These are phyloP conservation scores for Stenocarpella maydis DNA, from an alignment of 2,329 filamentous ascomycete species.

Conservation along the genomic window DNA sequence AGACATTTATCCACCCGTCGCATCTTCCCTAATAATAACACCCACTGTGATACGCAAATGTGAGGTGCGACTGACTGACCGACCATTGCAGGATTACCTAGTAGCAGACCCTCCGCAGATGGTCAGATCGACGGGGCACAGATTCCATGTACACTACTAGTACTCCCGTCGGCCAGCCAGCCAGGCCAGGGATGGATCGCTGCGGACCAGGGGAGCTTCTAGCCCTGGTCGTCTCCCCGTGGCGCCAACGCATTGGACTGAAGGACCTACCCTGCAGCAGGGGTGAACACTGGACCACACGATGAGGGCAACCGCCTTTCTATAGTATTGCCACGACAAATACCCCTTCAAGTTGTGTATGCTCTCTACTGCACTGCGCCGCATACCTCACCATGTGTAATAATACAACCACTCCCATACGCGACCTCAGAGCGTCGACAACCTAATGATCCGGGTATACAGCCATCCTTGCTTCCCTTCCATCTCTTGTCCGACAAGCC, in stretches of 20 bases:
- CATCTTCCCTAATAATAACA: background rate
- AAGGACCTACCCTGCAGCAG: background rate
- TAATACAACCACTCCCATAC: background rate
- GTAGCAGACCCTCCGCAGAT: background rate
- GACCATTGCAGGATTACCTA: background rate
- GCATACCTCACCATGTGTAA: background rate
- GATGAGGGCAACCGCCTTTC: too few species aligned
- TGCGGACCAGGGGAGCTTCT: background rate
- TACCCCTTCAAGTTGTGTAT: background rate
- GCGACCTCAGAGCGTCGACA: background rate
- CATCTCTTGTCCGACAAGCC: too few species aligned
- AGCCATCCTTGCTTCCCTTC: background rate
- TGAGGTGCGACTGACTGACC: background rate
- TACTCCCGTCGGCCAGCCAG: background rate
- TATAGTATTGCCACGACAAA: background rate
- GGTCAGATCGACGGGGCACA: background rate
- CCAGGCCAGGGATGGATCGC: constrained; percentile 1
- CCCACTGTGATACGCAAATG: too few species aligned
- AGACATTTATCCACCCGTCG: background rate
- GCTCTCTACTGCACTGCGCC: background rate
- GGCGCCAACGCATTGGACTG: too few species aligned
- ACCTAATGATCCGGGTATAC: background rate
- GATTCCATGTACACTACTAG: too few species aligned
- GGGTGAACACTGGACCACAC: background rate
- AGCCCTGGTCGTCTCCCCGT: background rate